These are phyloP conservation scores for Kodamaea laetipori DNA, from an alignment of 805 yeast genomes.

Conservation along the genomic window DNA sequence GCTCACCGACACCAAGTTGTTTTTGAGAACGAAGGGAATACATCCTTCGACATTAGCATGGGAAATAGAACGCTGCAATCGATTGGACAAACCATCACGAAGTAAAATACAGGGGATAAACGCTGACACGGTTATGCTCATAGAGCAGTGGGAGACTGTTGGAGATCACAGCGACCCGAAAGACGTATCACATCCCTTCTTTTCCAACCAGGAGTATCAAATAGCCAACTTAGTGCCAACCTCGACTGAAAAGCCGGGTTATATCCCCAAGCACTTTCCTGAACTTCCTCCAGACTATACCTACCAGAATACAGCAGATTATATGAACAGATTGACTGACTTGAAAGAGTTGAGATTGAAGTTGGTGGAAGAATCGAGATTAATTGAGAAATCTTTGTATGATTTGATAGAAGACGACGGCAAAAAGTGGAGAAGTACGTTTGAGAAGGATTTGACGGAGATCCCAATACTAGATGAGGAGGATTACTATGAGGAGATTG, in stretches of 20 bases:
- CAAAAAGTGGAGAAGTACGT: slow-evolving; percentile 27
- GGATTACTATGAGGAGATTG: slow-evolving; percentile 16
- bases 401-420: slow-evolving; percentile 50
- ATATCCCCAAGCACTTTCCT: slow-evolving; percentile 79
- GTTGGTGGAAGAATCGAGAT: slow-evolving; percentile 76
- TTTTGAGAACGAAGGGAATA: slow-evolving; percentile 47
- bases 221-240: slow-evolving; percentile 58
- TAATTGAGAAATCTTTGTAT: slow-evolving; percentile 78
- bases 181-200: slow-evolving; percentile 51
- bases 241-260: slow-evolving; percentile 39
- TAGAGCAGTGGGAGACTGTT: slow-evolving; percentile 12
- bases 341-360: slow-evolving; percentile 70
- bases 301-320: slow-evolving; percentile 74
- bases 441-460: slow-evolving; percentile 28
- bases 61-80: slow-evolving; percentile 32
- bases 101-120: slow-evolving; percentile 12
- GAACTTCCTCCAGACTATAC: slow-evolving; percentile 94
- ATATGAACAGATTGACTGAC: slow-evolving; percentile 61
- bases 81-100: slow-evolving; percentile 17
- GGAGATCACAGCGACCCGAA: slow-evolving; percentile 24
- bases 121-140: slow-evolving; percentile 17
- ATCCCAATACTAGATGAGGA: slow-evolving; percentile 11
- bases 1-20: slow-evolving; percentile 49
- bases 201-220: slow-evolving; percentile 52
- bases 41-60: slow-evolving; percentile 39